Percentiles rank a stretch among this genome's conserved stretches.
Evolutionary conservation across 2,329 filamentous ascomycete genomes (phyloP).

Genomic region (Emergomyces africanus): DNA sequence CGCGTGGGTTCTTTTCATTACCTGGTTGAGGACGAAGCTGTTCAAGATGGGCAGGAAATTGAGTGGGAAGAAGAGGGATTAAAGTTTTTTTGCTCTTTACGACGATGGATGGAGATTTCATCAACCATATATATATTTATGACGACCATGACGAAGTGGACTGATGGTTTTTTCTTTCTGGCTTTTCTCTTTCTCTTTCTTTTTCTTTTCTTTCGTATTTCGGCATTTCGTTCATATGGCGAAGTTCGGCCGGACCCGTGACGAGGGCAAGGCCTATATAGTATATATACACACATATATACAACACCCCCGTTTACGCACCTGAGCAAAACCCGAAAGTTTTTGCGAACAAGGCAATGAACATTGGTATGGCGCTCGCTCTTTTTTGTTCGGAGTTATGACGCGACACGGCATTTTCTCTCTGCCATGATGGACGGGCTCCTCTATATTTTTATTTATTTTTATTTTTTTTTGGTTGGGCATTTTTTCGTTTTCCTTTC

Average conservation of each 20-base stretch:
- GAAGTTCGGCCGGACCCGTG: not conserved
- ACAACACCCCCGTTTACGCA: not conserved
- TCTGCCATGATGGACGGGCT: not conserved
- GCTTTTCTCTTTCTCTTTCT: not conserved
- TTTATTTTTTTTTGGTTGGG: not conserved
- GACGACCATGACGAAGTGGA: not conserved
- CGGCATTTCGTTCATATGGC: not conserved
- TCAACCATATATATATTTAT: not conserved
- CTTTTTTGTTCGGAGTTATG: not conserved
- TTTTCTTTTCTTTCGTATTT: not conserved
- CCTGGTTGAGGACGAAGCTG: conserved; percentile 44
- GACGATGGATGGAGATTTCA: not conserved
- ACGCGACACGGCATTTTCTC: not conserved
- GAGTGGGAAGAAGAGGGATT: conserved; percentile 11
- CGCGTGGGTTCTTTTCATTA: conserved; percentile 42
- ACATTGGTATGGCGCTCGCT: not conserved
- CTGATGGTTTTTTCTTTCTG: not conserved
- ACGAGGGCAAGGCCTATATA: not conserved
- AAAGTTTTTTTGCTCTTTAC: not conserved
- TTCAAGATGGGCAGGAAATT: conserved; percentile 36
- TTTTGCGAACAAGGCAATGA: not conserved
- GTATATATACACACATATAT: not conserved
- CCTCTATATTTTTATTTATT: no score
- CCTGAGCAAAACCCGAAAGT: not conserved
- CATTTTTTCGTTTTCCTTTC: not conserved